Evolutionary conservation across 2,329 filamentous ascomycete species (phyloP).

Genomic region (Lachnellula arida): DNA sequence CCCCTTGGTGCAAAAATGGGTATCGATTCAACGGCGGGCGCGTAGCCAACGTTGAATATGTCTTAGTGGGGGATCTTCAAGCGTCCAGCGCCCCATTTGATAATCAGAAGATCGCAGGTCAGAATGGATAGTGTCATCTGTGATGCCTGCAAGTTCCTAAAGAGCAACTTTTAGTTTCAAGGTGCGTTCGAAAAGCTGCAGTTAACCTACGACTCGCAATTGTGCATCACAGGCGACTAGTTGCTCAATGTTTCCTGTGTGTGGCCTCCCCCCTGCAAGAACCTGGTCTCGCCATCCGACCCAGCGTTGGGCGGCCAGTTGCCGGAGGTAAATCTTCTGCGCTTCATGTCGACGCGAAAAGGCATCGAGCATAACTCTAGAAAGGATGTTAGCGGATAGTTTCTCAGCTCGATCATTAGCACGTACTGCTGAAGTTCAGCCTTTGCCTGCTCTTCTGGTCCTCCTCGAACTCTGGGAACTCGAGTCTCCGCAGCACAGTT

Average conservation of each 20-base stretch:
- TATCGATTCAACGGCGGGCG: conserved; percentile 28
- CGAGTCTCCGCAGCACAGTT: conserved; percentile 59
- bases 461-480: conserved; percentile 49
- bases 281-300: conserved; percentile 49
- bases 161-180: neutral
- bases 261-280: conserved; percentile 48
- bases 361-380: conserved; percentile 52
- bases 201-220: conserved; percentile 48
- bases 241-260: conserved; percentile 42
- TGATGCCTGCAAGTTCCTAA: conserved; percentile 54
- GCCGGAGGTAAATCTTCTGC: conserved; percentile 60
- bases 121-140: conserved; percentile 54
- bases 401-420: conserved; percentile 1
- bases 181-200: neutral
- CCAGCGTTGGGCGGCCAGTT: conserved; percentile 57
- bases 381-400: conserved; percentile 23
- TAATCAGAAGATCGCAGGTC: conserved; percentile 51
- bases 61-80: conserved; percentile 55
- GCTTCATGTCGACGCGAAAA: conserved; percentile 57
- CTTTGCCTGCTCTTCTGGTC: conserved; percentile 55
- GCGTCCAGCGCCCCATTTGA: conserved; percentile 55
- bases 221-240: conserved; percentile 52
- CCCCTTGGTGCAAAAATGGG: neutral
- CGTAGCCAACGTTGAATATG: conserved; percentile 56
- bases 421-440: conserved; percentile 59